phyloP scores from a whole-genome alignment of 1,284 basidiomycete genomes.

The Boletus calvinii region DNA sequence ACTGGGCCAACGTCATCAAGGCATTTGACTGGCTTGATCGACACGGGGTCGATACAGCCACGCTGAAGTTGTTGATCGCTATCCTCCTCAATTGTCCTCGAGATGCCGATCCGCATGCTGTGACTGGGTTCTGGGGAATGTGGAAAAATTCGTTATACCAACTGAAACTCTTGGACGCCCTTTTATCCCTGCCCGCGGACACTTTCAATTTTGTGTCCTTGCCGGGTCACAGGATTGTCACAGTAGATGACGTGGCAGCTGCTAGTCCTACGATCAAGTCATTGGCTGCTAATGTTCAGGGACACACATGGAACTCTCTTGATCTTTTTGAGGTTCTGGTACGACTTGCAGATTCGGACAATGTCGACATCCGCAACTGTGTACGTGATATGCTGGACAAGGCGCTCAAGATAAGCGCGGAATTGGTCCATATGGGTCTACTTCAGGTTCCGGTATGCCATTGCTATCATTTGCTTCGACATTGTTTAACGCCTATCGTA shows the following conservation, averaged over 20 bases:
- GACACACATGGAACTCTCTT: constrained; percentile 91
- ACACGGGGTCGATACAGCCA: constrained; percentile 78
- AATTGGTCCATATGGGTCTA: constrained; percentile 91
- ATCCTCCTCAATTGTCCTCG: constrained; percentile 72
- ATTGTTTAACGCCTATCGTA: constrained; percentile 23
- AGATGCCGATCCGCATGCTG: constrained; percentile 70
- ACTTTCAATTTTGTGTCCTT: constrained; percentile 89
- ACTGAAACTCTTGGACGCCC: constrained; percentile 82
- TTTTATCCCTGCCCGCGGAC: constrained; percentile 85
- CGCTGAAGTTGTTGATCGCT: constrained; percentile 77
- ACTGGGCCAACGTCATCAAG: constrained; percentile 79
- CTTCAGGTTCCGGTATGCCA: constrained; percentile 77
- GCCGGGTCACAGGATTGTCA: constrained; percentile 77
- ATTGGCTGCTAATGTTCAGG: constrained; percentile 82
- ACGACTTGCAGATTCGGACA: constrained; percentile 70
- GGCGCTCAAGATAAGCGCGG: constrained; percentile 90
- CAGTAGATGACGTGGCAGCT: constrained; percentile 80
- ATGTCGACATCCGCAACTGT: constrained; percentile 65
- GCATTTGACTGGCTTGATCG: constrained; percentile 78
- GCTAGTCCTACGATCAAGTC: constrained; percentile 87
- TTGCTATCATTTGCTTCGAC: neutral
- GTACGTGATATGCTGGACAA: constrained; percentile 91
- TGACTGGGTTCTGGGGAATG: constrained; percentile 75
- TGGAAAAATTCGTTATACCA: constrained; percentile 90
- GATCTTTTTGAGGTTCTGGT: constrained; percentile 91